These are phyloP conservation scores for Mycena sp. DNA, from an alignment of 1,284 basidiomycete genomes.

Conservation along the genomic window DNA sequence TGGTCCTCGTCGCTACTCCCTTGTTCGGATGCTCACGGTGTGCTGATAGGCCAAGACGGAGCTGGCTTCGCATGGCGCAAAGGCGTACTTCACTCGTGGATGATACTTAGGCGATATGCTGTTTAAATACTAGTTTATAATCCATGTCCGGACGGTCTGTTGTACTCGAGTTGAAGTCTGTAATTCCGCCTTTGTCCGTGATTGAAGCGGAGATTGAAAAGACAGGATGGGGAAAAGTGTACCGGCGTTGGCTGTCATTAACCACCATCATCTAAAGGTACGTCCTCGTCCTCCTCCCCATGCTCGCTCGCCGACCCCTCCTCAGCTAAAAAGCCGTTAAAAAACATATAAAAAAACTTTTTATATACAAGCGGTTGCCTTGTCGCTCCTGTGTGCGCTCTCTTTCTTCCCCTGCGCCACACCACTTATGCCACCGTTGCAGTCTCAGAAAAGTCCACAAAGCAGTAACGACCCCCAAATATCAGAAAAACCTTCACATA, in stretches of 20 bases:
- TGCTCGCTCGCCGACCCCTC: slow-evolving; percentile 36
- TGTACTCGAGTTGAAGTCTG: no score
- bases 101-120: slow-evolving; percentile 48
- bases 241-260: slow-evolving; percentile 27
- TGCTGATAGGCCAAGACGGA: slow-evolving; percentile 80
- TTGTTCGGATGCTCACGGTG: not conserved
- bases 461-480: slow-evolving; percentile 86
- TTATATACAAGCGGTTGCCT: slow-evolving; percentile 76
- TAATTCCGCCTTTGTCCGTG: no score
- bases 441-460: slow-evolving; percentile 82
- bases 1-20: slow-evolving; percentile 32
- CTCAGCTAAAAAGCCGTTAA: slow-evolving; percentile 55
- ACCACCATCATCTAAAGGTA: slow-evolving; percentile 31
- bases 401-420: slow-evolving; percentile 27
- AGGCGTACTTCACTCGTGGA: slow-evolving; percentile 86
- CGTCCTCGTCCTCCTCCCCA: slow-evolving; percentile 26
- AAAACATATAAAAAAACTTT: slow-evolving; percentile 68
- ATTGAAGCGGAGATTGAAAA: slow-evolving; percentile 18
- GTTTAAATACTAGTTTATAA: not conserved
- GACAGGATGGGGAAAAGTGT: not conserved
- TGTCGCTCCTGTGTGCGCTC: slow-evolving; percentile 73
- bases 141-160: not conserved
- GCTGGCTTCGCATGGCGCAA: slow-evolving; percentile 86
- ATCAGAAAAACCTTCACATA: slow-evolving; percentile 49
- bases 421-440: slow-evolving; percentile 17